Base-by-base conservation (phyloP, 352 stramenopile species). In the Peronosclerospora sorghi region DNA sequence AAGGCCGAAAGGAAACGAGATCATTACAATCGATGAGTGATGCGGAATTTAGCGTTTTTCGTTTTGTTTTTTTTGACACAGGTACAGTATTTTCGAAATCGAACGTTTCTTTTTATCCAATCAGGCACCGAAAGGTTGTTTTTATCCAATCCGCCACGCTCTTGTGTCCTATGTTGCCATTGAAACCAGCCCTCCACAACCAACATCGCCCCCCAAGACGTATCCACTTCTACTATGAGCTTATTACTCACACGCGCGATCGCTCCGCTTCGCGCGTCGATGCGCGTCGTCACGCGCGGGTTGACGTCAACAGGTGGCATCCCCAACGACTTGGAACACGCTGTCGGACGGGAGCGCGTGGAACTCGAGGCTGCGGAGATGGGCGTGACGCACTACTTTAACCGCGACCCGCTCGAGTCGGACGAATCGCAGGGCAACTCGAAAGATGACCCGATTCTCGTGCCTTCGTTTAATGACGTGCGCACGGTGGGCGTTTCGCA, bases 371-470 rank as follows among this genome's bases (percentile, higher is more conserved):
- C 71, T 42, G 77, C 82, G 34, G 59, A 77, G 60, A 50, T 80
- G 19, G 79, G 79, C 60, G 51, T 81, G 35, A 42, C 65, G 21
- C 57, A 68, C n/a, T n/a, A n/a, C 30, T 92, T 90, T 57, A 89
- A 86, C 69, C 77, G 76, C 55, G 77, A 92, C 59, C 74, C 80
- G 52, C 65, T 92, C 48, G 76, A 88, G 62, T 80, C 77, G 54
- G 75, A 86, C 44, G 80, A 92, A 64, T 59, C 67, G 53, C 78
- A 89, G 68, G 80, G 80, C 65, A 92, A 92, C 72, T 84, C 76
- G 15, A 89, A 89, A 68, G 74, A 92, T 35, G 73, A 92, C 64
- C 80, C 80, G 48, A 92, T 92, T 59, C 61, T 90, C 40, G 71
- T 92, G 50, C 80, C 80, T 35, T 85, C 68, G 40, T 92, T 90